A percentile compares a stretch with the other conserved stretches of the same genome.
These are phyloP conservation scores for Phylloporus rhodoxanthus DNA, from an alignment of 768 basidiomycete species.

Conservation along the genomic window DNA sequence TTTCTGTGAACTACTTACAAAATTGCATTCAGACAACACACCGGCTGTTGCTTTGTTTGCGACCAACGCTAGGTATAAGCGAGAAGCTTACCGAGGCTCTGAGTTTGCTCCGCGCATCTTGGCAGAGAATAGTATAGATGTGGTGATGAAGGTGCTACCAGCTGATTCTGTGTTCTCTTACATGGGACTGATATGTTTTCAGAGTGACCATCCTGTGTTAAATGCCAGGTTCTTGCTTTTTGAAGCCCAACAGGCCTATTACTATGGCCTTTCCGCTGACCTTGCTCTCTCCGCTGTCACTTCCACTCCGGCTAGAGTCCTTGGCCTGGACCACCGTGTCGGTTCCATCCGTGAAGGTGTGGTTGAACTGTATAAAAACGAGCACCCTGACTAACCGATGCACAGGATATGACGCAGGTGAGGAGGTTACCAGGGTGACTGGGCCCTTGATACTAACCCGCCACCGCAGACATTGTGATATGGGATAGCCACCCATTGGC, in stretches of 20 bases:
- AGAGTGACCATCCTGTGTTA: conserved; percentile 50
- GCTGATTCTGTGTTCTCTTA: conserved; percentile 17
- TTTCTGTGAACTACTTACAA: background rate
- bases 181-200: conserved; percentile 11
- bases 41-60: conserved; percentile 80
- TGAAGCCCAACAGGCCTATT: conserved; percentile 62
- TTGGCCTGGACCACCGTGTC: conserved; percentile 72
- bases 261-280: conserved; percentile 61
- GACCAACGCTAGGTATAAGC: conserved; percentile 63
- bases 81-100: conserved; percentile 57
- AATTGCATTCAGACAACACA: conserved; percentile 35
- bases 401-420: conserved; percentile 67
- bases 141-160: conserved; percentile 52
- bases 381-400: background rate
- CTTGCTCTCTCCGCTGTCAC: conserved; percentile 68
- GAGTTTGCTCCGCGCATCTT: conserved; percentile 62
- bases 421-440: background rate
- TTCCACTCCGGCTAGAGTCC: conserved; percentile 59
- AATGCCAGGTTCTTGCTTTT: conserved; percentile 52
- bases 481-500: conserved; percentile 77
- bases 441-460: background rate
- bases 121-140: conserved; percentile 48
- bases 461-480: conserved; percentile 53
- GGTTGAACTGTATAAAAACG: background rate
- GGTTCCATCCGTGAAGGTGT: conserved; percentile 54